Conservation (phyloP, 2,329 filamentous ascomycete species). For the Nothophaeocryptopus gaeumannii region DNA sequence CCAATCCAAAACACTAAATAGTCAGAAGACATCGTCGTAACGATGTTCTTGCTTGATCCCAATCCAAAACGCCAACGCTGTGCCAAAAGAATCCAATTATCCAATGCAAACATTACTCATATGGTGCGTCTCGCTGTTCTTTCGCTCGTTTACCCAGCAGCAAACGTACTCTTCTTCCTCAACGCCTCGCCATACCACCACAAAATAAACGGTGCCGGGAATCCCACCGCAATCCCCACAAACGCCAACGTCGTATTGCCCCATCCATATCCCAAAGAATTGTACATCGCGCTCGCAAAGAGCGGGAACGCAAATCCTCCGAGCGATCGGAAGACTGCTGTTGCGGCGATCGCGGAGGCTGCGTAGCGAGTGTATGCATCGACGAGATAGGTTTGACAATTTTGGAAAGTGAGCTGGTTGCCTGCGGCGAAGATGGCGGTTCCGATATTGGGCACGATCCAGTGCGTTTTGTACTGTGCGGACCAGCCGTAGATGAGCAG, state of each 20-base stretch:
- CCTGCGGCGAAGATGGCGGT: constrained; percentile 55
- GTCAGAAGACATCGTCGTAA: too few relatives aligned
- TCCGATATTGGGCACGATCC: constrained; percentile 61
- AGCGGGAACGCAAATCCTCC: constrained; percentile 60
- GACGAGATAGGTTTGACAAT: constrained; percentile 61
- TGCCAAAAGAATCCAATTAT: too few relatives aligned
- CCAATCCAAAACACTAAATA: too few relatives aligned
- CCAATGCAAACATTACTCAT: too few relatives aligned
- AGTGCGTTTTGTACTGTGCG: constrained; percentile 52
- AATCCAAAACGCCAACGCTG: too few relatives aligned
- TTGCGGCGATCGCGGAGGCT: constrained; percentile 53
- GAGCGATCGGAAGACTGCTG: constrained; percentile 55
- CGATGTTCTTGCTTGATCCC: too few relatives aligned
- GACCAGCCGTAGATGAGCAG: constrained; percentile 61
- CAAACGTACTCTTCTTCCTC: constrained; percentile 37
- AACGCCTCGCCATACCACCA: constrained; percentile 43
- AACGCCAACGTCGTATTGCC: constrained; percentile 56
- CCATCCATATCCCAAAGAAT: constrained; percentile 48
- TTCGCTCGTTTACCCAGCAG: constrained; percentile 27
- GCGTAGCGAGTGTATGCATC: constrained; percentile 52
- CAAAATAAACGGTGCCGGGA: constrained; percentile 48
- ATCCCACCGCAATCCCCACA: constrained; percentile 52
- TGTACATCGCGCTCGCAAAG: constrained; percentile 55
- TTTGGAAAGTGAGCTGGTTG: constrained; percentile 57
- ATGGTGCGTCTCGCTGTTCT: background rate